Percentiles rank a stretch among this genome's conserved stretches.
These are phyloP conservation scores for Fraxinus quadrangulata DNA, from an alignment of 257 asterid genomes.

Conservation along the genomic window DNA sequence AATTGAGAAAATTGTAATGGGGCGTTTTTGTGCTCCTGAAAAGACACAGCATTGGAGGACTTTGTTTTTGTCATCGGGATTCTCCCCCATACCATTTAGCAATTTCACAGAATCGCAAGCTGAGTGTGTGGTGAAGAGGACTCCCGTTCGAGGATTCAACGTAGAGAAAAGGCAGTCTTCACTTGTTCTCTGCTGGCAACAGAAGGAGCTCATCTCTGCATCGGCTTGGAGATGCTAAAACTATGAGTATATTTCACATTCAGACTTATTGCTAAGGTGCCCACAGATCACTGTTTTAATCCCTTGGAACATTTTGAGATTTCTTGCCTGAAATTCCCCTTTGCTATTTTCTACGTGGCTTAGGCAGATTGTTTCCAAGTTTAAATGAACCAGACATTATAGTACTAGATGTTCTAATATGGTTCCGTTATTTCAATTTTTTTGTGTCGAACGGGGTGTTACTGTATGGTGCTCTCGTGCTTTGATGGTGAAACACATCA, in stretches of 20 bases:
- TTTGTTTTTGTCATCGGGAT: slow-evolving; percentile 73
- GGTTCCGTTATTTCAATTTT: slow-evolving; percentile 25
- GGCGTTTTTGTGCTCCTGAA: slow-evolving; percentile 61
- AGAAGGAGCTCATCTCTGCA: slow-evolving; percentile 91
- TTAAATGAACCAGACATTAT: slow-evolving; percentile 30
- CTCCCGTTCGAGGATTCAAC: slow-evolving; percentile 83
- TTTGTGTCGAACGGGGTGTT: slow-evolving; percentile 24
- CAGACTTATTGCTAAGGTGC: slow-evolving; percentile 39
- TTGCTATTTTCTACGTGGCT: slow-evolving; percentile 32
- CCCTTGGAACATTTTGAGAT: slow-evolving; percentile 17
- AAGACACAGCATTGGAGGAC: slow-evolving; percentile 93
- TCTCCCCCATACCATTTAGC: slow-evolving; percentile 73
- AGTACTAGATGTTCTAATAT: slow-evolving; percentile 33
- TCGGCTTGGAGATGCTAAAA: slow-evolving; percentile 95
- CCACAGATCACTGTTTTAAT: slow-evolving; percentile 31
- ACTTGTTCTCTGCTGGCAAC: slow-evolving; percentile 93
- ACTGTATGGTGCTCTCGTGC: slow-evolving; percentile 11
- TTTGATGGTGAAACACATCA: slow-evolving; percentile 20
- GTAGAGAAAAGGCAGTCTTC: slow-evolving; percentile 93
- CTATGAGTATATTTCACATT: slow-evolving; percentile 24
- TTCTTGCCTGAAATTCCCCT: slow-evolving; percentile 36
- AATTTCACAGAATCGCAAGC: slow-evolving; percentile 90
- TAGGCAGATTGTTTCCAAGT: slow-evolving; percentile 40
- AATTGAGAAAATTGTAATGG: slow-evolving; percentile 59
- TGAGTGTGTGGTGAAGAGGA: slow-evolving; percentile 82